Conservation (phyloP, 768 basidiomycete genomes). For the Hygrocybe coccinea region DNA sequence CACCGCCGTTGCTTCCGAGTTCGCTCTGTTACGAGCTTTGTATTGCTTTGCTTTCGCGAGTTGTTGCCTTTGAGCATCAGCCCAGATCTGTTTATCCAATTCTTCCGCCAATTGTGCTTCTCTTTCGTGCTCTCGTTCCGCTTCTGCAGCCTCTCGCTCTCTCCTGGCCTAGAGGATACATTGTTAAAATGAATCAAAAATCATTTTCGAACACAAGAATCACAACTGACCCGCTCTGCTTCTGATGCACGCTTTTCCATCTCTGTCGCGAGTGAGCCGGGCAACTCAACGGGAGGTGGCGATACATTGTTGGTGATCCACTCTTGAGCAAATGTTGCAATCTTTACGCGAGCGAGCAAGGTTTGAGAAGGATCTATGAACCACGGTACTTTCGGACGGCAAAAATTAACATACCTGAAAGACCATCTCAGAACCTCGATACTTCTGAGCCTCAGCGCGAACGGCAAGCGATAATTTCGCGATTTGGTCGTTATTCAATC, state of each 20-base stretch:
- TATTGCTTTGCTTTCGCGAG: constrained; percentile 49
- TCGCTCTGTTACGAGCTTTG: constrained; percentile 56
- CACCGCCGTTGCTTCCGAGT: constrained; percentile 67
- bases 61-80: constrained; percentile 57
- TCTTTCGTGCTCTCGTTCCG: constrained; percentile 45
- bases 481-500: constrained; percentile 54
- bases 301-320: constrained; percentile 59
- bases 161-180: not conserved
- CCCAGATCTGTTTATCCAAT: constrained; percentile 62
- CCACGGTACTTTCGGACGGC: too few relatives aligned
- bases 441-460: constrained; percentile 59
- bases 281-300: constrained; percentile 52
- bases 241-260: constrained; percentile 73
- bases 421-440: constrained; percentile 70
- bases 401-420: constrained; percentile 51
- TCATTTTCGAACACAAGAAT: not conserved
- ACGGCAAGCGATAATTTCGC: constrained; percentile 54
- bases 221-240: constrained; percentile 54
- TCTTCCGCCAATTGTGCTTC: constrained; percentile 52
- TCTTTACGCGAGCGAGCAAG: constrained; percentile 35
- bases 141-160: constrained; percentile 41
- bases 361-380: too few relatives aligned
- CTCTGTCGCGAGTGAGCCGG: constrained; percentile 69
- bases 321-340: constrained; percentile 63
- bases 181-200: constrained; percentile 1